Conservation (phyloP, 2,329 filamentous ascomycete genomes). For the Microsporum canis region DNA sequence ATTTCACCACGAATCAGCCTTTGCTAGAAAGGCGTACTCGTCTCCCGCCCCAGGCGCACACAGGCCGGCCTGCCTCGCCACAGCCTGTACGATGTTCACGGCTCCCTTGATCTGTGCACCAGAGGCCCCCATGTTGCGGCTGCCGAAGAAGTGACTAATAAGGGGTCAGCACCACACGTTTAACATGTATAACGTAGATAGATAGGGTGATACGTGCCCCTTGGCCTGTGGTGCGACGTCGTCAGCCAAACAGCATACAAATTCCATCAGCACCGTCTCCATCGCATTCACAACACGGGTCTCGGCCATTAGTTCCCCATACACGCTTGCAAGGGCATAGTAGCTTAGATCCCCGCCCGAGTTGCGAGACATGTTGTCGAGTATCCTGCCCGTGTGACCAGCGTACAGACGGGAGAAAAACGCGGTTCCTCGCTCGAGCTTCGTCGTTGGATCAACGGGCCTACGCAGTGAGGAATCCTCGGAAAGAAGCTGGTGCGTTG, state of each 20-base stretch:
- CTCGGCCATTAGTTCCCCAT: conserved; percentile 22
- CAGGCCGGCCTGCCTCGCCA: conserved; percentile 15
- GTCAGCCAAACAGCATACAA: conserved; percentile 22
- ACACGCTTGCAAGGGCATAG: conserved; percentile 21
- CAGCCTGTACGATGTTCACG: conserved; percentile 15
- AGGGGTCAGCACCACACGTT: background rate
- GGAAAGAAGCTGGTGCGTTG: conserved; percentile 11
- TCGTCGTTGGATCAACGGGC: conserved; percentile 10
- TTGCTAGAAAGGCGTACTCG: conserved; percentile 13
- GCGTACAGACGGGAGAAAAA: conserved; percentile 21
- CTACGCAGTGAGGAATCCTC: conserved; percentile 17
- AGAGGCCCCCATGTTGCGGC: conserved; percentile 19
- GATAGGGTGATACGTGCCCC: conserved; percentile 15
- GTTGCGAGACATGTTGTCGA: conserved; percentile 17
- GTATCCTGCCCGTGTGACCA: conserved; percentile 19
- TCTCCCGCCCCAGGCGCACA: conserved; percentile 8
- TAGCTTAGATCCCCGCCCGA: conserved; percentile 21
- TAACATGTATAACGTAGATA: background rate
- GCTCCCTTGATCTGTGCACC: conserved; percentile 14
- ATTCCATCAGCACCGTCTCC: conserved; percentile 22
- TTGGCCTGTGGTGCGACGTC: conserved; percentile 21
- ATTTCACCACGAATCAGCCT: conserved; percentile 12
- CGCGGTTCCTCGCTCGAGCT: conserved; percentile 18
- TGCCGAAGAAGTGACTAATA: conserved; percentile 21
- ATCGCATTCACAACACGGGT: conserved; percentile 16